Conservation (phyloP, 257 asterid species). For the Prunella vulgaris region DNA sequence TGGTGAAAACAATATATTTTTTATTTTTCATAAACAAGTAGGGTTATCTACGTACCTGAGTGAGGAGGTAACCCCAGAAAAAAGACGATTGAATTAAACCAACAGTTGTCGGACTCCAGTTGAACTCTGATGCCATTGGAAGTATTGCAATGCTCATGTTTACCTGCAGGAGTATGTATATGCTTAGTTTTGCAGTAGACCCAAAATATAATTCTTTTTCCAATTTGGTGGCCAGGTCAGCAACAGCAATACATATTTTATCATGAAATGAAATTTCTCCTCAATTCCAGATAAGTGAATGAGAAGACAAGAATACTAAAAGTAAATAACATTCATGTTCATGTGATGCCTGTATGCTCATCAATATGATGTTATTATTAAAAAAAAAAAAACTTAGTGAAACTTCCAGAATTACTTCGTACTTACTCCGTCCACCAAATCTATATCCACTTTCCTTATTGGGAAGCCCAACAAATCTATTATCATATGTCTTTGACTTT, state of each 20-base stretch:
- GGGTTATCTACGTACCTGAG: slow-evolving; percentile 52
- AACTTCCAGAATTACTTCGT: background rate
- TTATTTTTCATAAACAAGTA: background rate
- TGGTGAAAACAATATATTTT: background rate
- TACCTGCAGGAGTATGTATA: slow-evolving; percentile 46
- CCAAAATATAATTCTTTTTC: background rate
- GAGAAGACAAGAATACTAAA: background rate
- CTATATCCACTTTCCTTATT: no score
- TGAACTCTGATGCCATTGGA: slow-evolving; percentile 78
- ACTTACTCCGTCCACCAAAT: no score
- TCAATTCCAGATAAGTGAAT: background rate
- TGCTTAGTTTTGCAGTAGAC: slow-evolving; percentile 23
- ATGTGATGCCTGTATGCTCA: background rate
- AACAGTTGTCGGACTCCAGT: slow-evolving; percentile 84
- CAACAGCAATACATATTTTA: background rate
- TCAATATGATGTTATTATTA: background rate
- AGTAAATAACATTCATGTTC: background rate
- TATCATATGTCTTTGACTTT: no score
- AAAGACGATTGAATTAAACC: slow-evolving; percentile 87
- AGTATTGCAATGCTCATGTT: slow-evolving; percentile 97
- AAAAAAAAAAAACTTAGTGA: background rate
- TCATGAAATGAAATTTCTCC: background rate
- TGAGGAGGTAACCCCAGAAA: slow-evolving; percentile 94
- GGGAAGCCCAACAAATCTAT: no score
- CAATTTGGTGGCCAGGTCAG: background rate